These are phyloP conservation scores for Fraxinus cuspidata DNA, from an alignment of 257 asterid genomes.

Conservation along the genomic window DNA sequence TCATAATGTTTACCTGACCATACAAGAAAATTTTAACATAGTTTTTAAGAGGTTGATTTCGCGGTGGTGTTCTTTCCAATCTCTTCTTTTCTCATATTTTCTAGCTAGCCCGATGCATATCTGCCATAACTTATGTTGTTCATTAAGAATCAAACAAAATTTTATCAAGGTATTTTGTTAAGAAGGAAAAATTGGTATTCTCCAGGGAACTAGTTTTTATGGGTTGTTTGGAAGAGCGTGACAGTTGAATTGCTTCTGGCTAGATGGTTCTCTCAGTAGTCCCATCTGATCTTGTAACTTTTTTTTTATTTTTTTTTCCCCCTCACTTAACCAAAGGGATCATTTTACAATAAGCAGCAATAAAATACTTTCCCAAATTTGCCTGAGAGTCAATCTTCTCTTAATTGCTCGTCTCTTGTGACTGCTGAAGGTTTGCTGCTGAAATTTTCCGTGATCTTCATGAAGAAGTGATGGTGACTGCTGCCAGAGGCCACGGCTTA, in stretches of 20 bases:
- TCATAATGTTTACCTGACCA: neutral
- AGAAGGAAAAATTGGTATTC: neutral
- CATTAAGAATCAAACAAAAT: neutral
- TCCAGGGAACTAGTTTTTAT: neutral
- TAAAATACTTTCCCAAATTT: neutral
- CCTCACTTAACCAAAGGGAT: neutral
- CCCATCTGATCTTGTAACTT: neutral
- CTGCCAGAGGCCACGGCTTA: constrained; percentile 84
- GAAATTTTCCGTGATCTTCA: constrained; percentile 87
- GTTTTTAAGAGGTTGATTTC: neutral
- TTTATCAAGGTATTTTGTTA: neutral
- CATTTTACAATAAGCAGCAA: neutral
- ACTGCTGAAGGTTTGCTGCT: constrained; percentile 86
- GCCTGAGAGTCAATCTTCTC: neutral
- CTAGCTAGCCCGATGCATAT: neutral
- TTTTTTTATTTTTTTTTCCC: neutral
- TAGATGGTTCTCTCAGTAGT: neutral
- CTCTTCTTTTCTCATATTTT: neutral
- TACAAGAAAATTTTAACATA: neutral
- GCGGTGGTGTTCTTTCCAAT: neutral
- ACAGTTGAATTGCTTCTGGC: neutral
- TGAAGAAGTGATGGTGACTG: constrained; percentile 89
- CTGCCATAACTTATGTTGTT: neutral
- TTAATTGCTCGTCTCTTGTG: constrained; percentile 30
- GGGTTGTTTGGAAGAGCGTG: neutral